phyloP scores from a whole-genome alignment of 208 protist species.

The Trypanosoma scelopori region DNA sequence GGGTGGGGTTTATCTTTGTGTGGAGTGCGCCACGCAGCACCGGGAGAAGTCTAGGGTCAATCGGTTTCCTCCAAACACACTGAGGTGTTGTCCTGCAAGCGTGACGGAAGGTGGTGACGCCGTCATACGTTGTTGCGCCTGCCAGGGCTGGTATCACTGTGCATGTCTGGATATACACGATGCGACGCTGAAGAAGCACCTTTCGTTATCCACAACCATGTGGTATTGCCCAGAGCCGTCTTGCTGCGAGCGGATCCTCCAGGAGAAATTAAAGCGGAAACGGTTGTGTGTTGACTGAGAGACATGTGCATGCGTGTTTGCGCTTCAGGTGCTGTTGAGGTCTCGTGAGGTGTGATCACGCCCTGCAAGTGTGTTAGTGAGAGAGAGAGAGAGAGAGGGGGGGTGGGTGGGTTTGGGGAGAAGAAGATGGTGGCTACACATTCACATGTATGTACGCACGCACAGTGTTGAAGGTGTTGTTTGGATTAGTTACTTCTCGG shows the following conservation, averaged over 20 bases:
- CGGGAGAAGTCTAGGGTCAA: constrained; percentile 11
- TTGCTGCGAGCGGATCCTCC: constrained; percentile 64
- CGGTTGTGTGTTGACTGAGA: background rate
- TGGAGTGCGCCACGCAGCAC: constrained; percentile 39
- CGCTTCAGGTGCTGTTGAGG: too few species aligned
- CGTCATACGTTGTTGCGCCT: constrained; percentile 71
- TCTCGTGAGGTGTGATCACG: too few species aligned
- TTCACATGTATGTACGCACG: too few species aligned
- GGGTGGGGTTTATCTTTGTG: constrained; percentile 72
- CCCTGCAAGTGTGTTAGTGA: too few species aligned
- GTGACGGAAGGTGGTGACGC: constrained; percentile 56
- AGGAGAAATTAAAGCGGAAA: constrained; percentile 38
- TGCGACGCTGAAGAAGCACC: constrained; percentile 49
- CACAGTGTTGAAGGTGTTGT: background rate
- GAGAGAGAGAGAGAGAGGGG: too few species aligned
- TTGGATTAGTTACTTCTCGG: background rate
- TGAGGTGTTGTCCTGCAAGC: constrained; percentile 83
- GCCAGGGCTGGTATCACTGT: constrained; percentile 77
- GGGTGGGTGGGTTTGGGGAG: too few species aligned
- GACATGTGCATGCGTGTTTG: background rate
- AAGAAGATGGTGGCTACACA: too few species aligned
- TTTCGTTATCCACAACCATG: constrained; percentile 70
- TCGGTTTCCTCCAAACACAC: constrained; percentile 65
- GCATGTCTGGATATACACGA: constrained; percentile 66
- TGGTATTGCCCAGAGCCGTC: constrained; percentile 83